A percentile compares a stretch with the other conserved stretches of the same genome.
phyloP scores from a whole-genome alignment of 2,329 filamentous ascomycete genomes.

The Nannizziopsis arthrosporioides region DNA sequence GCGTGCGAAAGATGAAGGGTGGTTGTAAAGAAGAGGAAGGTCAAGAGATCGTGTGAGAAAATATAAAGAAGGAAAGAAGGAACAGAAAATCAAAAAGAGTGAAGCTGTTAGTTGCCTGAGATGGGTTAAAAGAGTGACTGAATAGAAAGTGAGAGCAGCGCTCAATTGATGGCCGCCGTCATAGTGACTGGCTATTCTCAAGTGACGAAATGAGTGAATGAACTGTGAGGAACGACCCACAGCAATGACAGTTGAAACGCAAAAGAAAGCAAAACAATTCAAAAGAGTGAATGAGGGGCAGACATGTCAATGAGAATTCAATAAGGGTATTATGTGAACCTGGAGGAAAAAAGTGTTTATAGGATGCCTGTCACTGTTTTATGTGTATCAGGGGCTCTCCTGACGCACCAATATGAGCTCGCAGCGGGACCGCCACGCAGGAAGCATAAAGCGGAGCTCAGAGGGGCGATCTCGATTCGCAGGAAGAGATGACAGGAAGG shows the following conservation, averaged over 20 bases:
- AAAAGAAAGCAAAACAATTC: background rate
- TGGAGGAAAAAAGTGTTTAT: background rate
- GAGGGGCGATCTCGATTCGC: too few species aligned
- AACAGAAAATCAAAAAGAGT: constrained; percentile 1
- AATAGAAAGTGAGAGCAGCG: background rate
- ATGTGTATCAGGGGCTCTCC: background rate
- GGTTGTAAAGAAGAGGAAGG: background rate
- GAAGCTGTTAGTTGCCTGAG: background rate
- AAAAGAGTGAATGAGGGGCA: constrained; percentile 3
- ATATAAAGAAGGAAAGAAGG: background rate
- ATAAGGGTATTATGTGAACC: background rate
- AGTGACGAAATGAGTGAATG: background rate
- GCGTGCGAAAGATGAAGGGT: too few species aligned
- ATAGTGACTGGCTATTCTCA: too few species aligned
- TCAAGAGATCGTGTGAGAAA: background rate
- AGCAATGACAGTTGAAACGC: background rate
- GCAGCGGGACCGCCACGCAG: background rate
- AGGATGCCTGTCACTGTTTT: background rate
- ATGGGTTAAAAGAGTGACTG: background rate
- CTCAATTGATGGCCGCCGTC: too few species aligned
- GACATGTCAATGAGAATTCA: background rate
- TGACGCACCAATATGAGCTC: background rate
- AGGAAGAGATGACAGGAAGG: too few species aligned
- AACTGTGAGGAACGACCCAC: background rate
- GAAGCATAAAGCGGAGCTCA: background rate